Evolutionary conservation across 2,329 filamentous ascomycete genomes (phyloP), one percentile per base, ranked within the genome.

Genomic region (Colletotrichum noveboracense): DNA sequence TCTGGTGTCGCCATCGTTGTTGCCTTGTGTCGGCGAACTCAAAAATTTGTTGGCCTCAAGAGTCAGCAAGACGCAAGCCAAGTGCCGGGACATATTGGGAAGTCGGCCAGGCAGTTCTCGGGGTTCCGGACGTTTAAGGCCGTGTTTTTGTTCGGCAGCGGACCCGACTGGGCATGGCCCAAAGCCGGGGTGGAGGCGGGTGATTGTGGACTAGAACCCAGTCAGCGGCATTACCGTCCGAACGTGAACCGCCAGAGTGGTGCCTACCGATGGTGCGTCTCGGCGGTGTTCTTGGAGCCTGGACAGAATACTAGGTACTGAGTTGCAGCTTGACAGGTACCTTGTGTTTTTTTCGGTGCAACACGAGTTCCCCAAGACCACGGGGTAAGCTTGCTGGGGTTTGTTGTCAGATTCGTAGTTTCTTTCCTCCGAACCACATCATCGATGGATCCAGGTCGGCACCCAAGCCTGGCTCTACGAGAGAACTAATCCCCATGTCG

Each of bases 391-490:
- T 30, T n/a, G 10, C 21, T 34, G n/a, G 30, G 32, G 24, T 34
- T 30, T 28, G 14, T 13, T 75, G 73, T 73, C 73, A 75, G 73
- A 73, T 60, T 75, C 64, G 70, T 21, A 48, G 24, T 43, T 48
- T 73, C 38, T 68, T 75, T 65, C 69, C 32, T 64, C 64, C 73
- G 73, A 55, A 16, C 43, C 13, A 38, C 43, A 75, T 56, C 56
- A 18, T 71, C 28, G 8, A 58, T 24, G 13, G 21, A 18, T 43
- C 65, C 12, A 16, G 26, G 18, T 28, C 30, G 26, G 9, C 1
- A n/a, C 26, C 56, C 56, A 32, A 60, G n/a, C 56, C 56, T 12
- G 26, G 18, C 16, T 18, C 16, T 12, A 30, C 6, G 56, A 32
- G 3, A 60, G 32, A 32, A 14, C n/a, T 16, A 24, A 52, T 52